Base-by-base conservation (phyloP, 1,139 yeast genomes). In the Saccharomycopsis hybrid region DNA sequence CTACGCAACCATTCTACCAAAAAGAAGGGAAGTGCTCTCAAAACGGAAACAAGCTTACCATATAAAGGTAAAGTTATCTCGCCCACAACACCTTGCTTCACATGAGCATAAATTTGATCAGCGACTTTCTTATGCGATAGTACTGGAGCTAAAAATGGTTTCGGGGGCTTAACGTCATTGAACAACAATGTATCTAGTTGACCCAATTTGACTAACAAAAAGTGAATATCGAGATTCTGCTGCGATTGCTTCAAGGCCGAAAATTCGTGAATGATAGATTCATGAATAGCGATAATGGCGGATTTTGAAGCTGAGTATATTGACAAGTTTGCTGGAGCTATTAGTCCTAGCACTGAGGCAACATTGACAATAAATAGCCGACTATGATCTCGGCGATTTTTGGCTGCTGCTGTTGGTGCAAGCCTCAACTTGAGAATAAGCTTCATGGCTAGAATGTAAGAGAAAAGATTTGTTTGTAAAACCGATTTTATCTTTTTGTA, bases 301-400 rank as follows among this genome's bases (percentile, higher is more conserved):
- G 87, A 80, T 60, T 85, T 85, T 9, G 87, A 70, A 0, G 85
- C 81, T 0, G 87, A 74, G 61, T 83, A 85, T 2, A 77, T 62
- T 1, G 88, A 76, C 8, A 85, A 72, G 56, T 80, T 77, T 8
- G 75, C 74, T 0, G 96, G 95, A 0, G 90, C 84, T 24, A 85
- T 68, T 3, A 75, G 67, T 0, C 95, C 95, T 31, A 88, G 65
- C 0, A 85, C 76, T 1, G 94, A 85, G 1, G 94, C 74, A 1
- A 88, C 63, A 1, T 81, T 75, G 7, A 86, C 80, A 2, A 86
- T 64, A 55, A 75, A 84, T 3, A 84, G 71, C 51, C 63, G 64
- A 2, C 56, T 52, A 2, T 48, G 54, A 39, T 13, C 28, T n/a
- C 4, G 5, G n/a, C 4, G 4, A n/a, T 28, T 3, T 2, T 5